Evolutionary conservation across 331 rosid species (phyloP).

Genomic region (Malus hybrid): DNA sequence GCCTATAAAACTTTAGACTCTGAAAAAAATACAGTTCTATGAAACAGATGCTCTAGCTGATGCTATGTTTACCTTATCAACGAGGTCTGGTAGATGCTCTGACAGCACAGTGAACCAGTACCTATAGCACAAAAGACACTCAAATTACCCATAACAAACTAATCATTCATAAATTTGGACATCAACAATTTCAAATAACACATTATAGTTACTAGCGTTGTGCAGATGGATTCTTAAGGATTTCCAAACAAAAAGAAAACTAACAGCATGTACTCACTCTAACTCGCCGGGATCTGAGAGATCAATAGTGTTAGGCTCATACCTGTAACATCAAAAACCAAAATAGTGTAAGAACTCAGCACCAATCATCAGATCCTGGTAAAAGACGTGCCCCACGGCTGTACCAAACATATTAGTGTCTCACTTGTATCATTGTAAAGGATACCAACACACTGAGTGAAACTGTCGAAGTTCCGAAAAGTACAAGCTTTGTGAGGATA

Average conservation of each 20-base stretch:
- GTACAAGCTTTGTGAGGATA: background rate
- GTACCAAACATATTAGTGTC: background rate
- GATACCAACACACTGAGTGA: background rate
- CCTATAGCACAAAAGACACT: slow-evolving; percentile 35
- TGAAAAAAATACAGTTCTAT: background rate
- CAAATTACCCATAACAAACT: slow-evolving; percentile 13
- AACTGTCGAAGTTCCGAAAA: background rate
- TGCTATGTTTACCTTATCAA: slow-evolving; percentile 56
- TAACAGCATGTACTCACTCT: slow-evolving; percentile 50
- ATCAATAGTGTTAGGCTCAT: slow-evolving; percentile 88
- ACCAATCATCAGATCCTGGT: background rate
- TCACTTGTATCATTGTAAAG: background rate
- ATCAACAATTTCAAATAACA: slow-evolving; percentile 1
- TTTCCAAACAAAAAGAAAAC: background rate
- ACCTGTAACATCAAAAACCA: slow-evolving; percentile 37
- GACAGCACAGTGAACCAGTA: slow-evolving; percentile 79
- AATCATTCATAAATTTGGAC: background rate
- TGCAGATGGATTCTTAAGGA: background rate
- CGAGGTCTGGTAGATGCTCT: slow-evolving; percentile 74
- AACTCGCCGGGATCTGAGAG: slow-evolving; percentile 71
- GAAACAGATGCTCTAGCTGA: background rate
- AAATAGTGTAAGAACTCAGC: background rate
- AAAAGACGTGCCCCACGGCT: background rate
- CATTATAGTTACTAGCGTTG: background rate
- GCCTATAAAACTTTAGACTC: background rate